A percentile compares a stretch with the other conserved stretches of the same genome.
Evolutionary conservation across 2,329 filamentous ascomycete species (phyloP).

Genomic region (Neofusicoccum kwambonambiense): DNA sequence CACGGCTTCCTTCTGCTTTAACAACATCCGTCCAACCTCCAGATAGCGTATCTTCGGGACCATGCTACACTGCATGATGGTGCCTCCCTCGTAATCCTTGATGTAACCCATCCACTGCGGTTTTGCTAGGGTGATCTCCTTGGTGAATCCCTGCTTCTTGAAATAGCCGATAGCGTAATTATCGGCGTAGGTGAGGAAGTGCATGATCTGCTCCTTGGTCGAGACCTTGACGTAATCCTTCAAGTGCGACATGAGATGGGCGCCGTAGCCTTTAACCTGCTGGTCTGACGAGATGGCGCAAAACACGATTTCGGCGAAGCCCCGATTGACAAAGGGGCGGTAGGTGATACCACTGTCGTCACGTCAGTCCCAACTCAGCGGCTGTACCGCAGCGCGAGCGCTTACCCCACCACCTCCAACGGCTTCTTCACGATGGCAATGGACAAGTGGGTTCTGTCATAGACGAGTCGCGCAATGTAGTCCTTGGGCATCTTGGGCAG

Average conservation of each 20-base stretch:
- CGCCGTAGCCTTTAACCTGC: slow-evolving; percentile 97
- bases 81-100: slow-evolving; percentile 98
- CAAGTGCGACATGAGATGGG: slow-evolving; percentile 95
- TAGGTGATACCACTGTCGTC: slow-evolving; percentile 84
- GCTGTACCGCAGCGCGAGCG: slow-evolving; percentile 7
- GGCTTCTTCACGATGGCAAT: slow-evolving; percentile 98
- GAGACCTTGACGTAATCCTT: slow-evolving; percentile 98
- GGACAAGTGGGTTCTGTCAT: slow-evolving; percentile 92
- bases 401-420: slow-evolving; percentile 76
- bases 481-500: slow-evolving; percentile 99
- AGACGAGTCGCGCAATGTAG: slow-evolving; percentile 95
- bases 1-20: slow-evolving; percentile 95
- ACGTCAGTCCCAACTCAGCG: neutral
- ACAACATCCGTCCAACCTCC: slow-evolving; percentile 85
- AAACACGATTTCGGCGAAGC: slow-evolving; percentile 98
- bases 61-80: slow-evolving; percentile 99
- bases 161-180: slow-evolving; percentile 99
- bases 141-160: slow-evolving; percentile 98
- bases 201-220: slow-evolving; percentile 77
- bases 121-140: slow-evolving; percentile 90
- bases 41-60: slow-evolving; percentile 91
- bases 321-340: slow-evolving; percentile 84
- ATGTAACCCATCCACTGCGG: slow-evolving; percentile 99
- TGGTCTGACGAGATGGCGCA: slow-evolving; percentile 97
- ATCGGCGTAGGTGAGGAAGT: slow-evolving; percentile 97